phyloP scores from a whole-genome alignment of 345 rosid genomes.

The Jatropha curcas region DNA sequence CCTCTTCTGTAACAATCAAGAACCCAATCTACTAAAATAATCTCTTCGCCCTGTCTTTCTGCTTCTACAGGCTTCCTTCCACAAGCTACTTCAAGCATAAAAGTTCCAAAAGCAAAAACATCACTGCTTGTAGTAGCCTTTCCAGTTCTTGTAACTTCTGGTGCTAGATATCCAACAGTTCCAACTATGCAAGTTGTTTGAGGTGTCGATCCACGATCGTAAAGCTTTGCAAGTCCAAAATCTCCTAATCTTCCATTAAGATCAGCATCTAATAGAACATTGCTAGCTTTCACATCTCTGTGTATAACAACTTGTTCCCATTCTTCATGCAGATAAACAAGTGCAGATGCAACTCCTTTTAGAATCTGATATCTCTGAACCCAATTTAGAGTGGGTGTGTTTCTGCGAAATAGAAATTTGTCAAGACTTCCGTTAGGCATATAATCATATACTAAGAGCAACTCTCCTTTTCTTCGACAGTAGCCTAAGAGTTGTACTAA shows the following conservation, averaged over 20 bases:
- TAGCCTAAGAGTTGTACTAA: background rate
- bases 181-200: background rate
- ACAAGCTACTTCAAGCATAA: background rate
- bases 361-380: background rate
- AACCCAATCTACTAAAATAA: background rate
- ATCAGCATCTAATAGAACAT: background rate
- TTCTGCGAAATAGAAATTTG: background rate
- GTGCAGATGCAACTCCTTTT: slow-evolving; percentile 1
- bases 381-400: background rate
- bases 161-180: slow-evolving; percentile 1
- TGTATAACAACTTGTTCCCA: background rate
- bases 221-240: background rate
- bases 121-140: background rate
- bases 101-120: background rate
- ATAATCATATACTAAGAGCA: slow-evolving; percentile 2
- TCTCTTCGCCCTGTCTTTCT: background rate
- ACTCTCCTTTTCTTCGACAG: background rate
- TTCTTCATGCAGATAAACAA: background rate
- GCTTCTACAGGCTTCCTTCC: background rate
- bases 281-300: slow-evolving; percentile 2
- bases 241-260: background rate
- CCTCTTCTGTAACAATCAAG: background rate
- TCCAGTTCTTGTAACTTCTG: background rate
- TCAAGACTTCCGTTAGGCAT: slow-evolving; percentile 2
- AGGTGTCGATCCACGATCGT: background rate